Base-by-base conservation (phyloP, 257 asterid genomes). In the Ballota nigra region DNA sequence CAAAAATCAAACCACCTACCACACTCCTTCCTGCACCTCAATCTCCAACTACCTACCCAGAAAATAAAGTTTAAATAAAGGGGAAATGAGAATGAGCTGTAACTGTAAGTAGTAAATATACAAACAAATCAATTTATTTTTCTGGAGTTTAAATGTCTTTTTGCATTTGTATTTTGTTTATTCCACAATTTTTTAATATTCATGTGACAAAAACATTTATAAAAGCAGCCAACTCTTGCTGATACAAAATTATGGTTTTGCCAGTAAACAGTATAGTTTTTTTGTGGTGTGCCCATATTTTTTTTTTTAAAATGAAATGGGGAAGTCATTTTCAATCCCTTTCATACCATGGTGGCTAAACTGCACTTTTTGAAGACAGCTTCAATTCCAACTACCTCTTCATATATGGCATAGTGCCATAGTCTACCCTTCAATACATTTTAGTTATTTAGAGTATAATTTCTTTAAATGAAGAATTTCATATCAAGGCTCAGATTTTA, bases 361-460 rank as follows among this genome's bases (percentile, higher is more conserved):
- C 72, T 71, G 80, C 82, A 81, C 80, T 77, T 77, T 77, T 74
- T 74, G n/a, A 70, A 31, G 78, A 81, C 80, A 81, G 66, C 75
- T 68, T 59, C 69, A 47, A 76, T 47, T 74, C 53, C 80, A 61
- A 60, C 74, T 71, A 68, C 66, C 70, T 18, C 65, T 29, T 66
- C 73, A 74, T 12, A 19, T 65, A 53, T 12, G 49, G 12, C 49
- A 38, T 10, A 1, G n/a, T n/a, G 29, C 1, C 36, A 33, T 33
- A 33, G 57, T 22, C 71, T 40, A 71, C 76, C 75, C 19, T 63
- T 73, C 68, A 40, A 20, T 22, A 5, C 12, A 18, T 51, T 8
- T 57, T 57, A 4, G 11, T 56, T 23, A 22, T 9, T 10, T 5
- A 26, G 29, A 26, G 29, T 26, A 26, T 26, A 3, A 1, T 26